phyloP scores from a whole-genome alignment of 768 basidiomycete genomes.

The Nidula microcarpa region DNA sequence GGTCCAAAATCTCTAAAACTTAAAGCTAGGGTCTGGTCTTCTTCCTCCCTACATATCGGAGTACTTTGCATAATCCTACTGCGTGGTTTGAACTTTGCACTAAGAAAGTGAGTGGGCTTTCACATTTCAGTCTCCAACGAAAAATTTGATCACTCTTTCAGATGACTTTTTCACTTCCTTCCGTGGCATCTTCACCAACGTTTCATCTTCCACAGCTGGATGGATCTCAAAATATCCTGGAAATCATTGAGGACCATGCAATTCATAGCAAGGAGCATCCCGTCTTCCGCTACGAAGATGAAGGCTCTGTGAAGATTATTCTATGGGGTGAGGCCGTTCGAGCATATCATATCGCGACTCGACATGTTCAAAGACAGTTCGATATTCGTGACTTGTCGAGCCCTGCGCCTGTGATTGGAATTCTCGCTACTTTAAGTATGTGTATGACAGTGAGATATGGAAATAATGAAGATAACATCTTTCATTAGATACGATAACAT shows the following conservation, averaged over 20 bases:
- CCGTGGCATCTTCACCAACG: neutral
- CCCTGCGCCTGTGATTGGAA: neutral
- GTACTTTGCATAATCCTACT: too few relatives aligned
- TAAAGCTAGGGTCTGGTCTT: too few relatives aligned
- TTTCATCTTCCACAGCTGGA: constrained; percentile 27
- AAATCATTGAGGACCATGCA: constrained; percentile 28
- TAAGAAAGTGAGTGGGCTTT: too few relatives aligned
- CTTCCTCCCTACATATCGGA: too few relatives aligned
- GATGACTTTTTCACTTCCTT: too few relatives aligned
- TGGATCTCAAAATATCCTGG: constrained; percentile 20
- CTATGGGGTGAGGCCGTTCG: constrained; percentile 16
- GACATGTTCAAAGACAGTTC: constrained; percentile 3
- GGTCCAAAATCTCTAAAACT: too few relatives aligned
- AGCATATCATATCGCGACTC: constrained; percentile 18
- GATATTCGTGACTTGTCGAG: neutral
- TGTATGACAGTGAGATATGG: neutral
- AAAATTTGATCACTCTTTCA: too few relatives aligned
- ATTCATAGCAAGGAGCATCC: constrained; percentile 11
- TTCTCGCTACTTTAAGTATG: neutral
- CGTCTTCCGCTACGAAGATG: neutral
- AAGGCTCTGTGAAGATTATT: constrained; percentile 22
- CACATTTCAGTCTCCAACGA: too few relatives aligned
- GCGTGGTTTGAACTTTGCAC: too few relatives aligned
- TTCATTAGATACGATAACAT: constrained; percentile 17
- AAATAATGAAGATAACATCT: neutral